Percentiles rank a stretch among this genome's conserved stretches.
Conservation (phyloP, 805 yeast species). For the Helenozyma baotianmanensis region DNA sequence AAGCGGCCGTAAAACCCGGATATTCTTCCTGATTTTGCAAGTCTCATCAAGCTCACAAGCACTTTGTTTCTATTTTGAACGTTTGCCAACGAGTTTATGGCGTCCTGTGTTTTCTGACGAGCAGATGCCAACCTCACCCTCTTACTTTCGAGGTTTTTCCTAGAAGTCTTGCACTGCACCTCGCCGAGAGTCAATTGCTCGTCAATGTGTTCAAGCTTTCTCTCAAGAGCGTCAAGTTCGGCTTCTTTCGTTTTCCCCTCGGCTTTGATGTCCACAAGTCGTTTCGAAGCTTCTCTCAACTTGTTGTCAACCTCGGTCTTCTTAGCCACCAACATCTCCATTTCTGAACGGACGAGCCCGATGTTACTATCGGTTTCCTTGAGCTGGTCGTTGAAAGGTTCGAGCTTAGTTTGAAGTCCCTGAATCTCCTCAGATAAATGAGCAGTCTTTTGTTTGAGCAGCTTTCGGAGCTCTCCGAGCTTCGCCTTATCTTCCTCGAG, state of each 20-base stretch:
- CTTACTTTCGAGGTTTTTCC: slow-evolving; percentile 47
- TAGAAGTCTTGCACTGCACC: slow-evolving; percentile 49
- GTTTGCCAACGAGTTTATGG: slow-evolving; percentile 52
- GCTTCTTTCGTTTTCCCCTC: slow-evolving; percentile 49
- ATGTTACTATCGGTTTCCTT: slow-evolving; percentile 60
- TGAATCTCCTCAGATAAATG: slow-evolving; percentile 64
- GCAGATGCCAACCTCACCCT: slow-evolving; percentile 47
- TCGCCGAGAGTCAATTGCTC: slow-evolving; percentile 59
- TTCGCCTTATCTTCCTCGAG: slow-evolving; percentile 49
- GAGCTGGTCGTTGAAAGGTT: slow-evolving; percentile 77
- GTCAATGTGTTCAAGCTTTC: slow-evolving; percentile 44
- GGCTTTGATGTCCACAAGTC: slow-evolving; percentile 41
- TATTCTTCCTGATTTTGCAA: slow-evolving; percentile 78
- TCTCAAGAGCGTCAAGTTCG: slow-evolving; percentile 40
- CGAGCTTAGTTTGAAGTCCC: slow-evolving; percentile 56
- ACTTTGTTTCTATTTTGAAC: slow-evolving; percentile 71
- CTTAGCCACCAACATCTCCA: slow-evolving; percentile 53
- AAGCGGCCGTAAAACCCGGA: slow-evolving; percentile 84
- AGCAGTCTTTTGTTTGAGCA: slow-evolving; percentile 70
- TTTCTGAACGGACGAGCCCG: slow-evolving; percentile 58
- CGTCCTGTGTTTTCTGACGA: slow-evolving; percentile 64
- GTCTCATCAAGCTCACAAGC: slow-evolving; percentile 57
- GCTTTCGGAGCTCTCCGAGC: slow-evolving; percentile 60
- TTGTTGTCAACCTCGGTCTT: slow-evolving; percentile 41
- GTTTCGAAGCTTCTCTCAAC: slow-evolving; percentile 38